Conservation (phyloP, 345 rosid genomes). For the Gossypium longicalyx region DNA sequence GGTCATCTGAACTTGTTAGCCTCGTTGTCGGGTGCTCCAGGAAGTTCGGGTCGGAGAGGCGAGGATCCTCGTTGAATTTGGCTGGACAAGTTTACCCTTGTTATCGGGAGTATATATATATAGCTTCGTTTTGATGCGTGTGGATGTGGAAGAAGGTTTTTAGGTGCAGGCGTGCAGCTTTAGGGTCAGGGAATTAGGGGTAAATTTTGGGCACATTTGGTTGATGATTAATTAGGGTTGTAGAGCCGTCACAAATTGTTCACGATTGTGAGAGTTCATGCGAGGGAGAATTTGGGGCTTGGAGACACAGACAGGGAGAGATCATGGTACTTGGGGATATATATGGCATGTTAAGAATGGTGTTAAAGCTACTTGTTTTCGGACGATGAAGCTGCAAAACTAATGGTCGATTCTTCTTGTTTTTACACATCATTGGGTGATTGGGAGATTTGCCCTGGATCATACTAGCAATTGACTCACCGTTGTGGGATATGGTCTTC, state of each 20-base stretch:
- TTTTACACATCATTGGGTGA: neutral
- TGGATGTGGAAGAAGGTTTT: slow-evolving; percentile 37
- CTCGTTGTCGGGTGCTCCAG: slow-evolving; percentile 68
- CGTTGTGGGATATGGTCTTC: too few species aligned
- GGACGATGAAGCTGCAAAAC: neutral
- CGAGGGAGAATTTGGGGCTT: too few species aligned
- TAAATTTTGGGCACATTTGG: slow-evolving; percentile 22
- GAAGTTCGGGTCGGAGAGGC: slow-evolving; percentile 61
- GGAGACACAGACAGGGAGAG: too few species aligned
- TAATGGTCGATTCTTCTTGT: neutral
- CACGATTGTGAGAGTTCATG: too few species aligned
- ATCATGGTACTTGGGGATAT: too few species aligned
- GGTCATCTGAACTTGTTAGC: slow-evolving; percentile 85
- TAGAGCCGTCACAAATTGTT: slow-evolving; percentile 16
- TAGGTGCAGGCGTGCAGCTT: slow-evolving; percentile 18
- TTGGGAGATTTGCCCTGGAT: too few species aligned
- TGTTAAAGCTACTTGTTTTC: too few species aligned
- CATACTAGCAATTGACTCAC: too few species aligned
- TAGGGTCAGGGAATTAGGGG: slow-evolving; percentile 30
- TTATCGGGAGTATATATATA: slow-evolving; percentile 18
- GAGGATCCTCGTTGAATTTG: slow-evolving; percentile 49
- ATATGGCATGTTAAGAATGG: too few species aligned
- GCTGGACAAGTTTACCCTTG: slow-evolving; percentile 4
- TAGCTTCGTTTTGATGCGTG: slow-evolving; percentile 25
- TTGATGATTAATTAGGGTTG: slow-evolving; percentile 31